Conservation (phyloP, 768 basidiomycete genomes). For the Pluteus cervinus region DNA sequence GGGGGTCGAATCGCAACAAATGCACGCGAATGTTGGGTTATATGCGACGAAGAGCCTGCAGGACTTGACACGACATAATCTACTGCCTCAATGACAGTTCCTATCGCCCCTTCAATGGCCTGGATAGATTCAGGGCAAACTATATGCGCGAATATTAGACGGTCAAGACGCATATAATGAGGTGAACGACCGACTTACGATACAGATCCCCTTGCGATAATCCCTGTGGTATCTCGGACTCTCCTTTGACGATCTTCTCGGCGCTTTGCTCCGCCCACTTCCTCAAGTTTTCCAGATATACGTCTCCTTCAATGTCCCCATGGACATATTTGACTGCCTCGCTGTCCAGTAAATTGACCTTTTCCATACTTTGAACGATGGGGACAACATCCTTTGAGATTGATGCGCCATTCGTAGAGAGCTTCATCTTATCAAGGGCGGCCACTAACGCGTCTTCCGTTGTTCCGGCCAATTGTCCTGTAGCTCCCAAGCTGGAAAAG, state of each 20-base stretch:
- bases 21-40: constrained; percentile 31
- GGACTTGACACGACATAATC: constrained; percentile 48
- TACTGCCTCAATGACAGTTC: constrained; percentile 84
- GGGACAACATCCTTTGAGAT: constrained; percentile 23
- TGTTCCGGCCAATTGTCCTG: constrained; percentile 1
- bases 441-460: no score
- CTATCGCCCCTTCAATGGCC: constrained; percentile 78
- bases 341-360: constrained; percentile 48
- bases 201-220: constrained; percentile 80
- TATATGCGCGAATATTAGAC: constrained; percentile 16
- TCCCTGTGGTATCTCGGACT: constrained; percentile 70
- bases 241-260: constrained; percentile 53
- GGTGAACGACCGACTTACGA: constrained; percentile 40
- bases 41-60: background rate
- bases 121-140: constrained; percentile 75
- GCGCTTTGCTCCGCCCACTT: constrained; percentile 53
- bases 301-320: constrained; percentile 60
- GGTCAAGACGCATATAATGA: constrained; percentile 1
- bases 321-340: constrained; percentile 71
- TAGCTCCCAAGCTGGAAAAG: constrained; percentile 5
- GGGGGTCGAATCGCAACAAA: constrained; percentile 89
- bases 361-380: constrained; percentile 48
- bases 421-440: constrained; percentile 20
- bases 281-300: constrained; percentile 60
- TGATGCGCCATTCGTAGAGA: constrained; percentile 12